Percentiles rank a stretch among this genome's conserved stretches.
These are phyloP conservation scores for Heritiera littoralis DNA, from an alignment of 345 rosid species.

Conservation along the genomic window DNA sequence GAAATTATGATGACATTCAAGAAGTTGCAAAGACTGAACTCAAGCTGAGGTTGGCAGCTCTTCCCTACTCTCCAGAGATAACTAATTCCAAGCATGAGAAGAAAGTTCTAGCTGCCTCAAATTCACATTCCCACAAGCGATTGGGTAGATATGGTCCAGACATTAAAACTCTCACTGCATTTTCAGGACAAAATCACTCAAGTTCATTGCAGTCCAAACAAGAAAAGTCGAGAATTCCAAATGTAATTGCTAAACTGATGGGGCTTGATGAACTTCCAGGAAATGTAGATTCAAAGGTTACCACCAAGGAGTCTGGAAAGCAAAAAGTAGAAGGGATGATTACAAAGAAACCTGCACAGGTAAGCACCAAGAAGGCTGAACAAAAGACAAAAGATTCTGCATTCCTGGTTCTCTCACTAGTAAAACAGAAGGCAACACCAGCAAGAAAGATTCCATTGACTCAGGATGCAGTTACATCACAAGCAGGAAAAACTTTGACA, in stretches of 20 bases:
- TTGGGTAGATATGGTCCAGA: constrained; percentile 34
- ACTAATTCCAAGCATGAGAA: constrained; percentile 28
- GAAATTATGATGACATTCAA: constrained; percentile 36
- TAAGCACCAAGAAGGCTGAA: constrained; percentile 28
- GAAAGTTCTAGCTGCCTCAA: constrained; percentile 22
- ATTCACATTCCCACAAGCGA: constrained; percentile 43
- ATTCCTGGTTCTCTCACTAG: constrained; percentile 23
- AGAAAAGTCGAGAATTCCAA: constrained; percentile 76
- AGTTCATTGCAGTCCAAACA: constrained; percentile 42
- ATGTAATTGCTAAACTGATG: constrained; percentile 83
- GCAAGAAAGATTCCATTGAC: constrained; percentile 30
- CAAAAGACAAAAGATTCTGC: constrained; percentile 33
- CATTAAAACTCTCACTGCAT: constrained; percentile 21
- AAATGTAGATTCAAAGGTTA: constrained; percentile 38
- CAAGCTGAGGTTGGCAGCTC: constrained; percentile 48
- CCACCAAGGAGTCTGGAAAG: constrained; percentile 35
- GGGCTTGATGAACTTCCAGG: constrained; percentile 73
- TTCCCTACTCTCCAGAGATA: constrained; percentile 42
- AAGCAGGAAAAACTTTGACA: constrained; percentile 32
- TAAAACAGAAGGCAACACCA: constrained; percentile 36
- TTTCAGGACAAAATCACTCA: constrained; percentile 33
- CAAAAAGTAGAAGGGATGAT: constrained; percentile 19
- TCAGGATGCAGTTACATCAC: constrained; percentile 25
- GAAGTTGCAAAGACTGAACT: constrained; percentile 46
- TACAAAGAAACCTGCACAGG: constrained; percentile 29